Conservation (phyloP, 2,329 filamentous ascomycete genomes). For the Penicillium corylophilum region DNA sequence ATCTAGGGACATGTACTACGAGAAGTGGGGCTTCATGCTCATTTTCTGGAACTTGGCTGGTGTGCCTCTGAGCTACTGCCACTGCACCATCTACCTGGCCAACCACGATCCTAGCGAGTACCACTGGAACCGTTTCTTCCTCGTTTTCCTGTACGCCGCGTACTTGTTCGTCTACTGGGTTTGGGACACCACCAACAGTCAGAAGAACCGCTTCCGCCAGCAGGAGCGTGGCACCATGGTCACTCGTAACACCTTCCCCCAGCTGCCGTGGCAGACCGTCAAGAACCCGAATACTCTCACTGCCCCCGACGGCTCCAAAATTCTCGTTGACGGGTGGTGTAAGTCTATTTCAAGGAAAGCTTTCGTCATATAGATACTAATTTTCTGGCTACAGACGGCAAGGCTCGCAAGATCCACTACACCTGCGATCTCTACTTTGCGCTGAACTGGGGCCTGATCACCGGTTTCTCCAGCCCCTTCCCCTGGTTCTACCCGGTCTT, state of each 20-base stretch:
- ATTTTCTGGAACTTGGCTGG: constrained; percentile 97
- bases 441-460: constrained; percentile 75
- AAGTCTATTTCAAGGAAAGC: constrained; percentile 33
- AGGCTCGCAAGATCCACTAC: constrained; percentile 79
- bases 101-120: constrained; percentile 78
- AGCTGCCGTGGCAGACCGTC: constrained; percentile 83
- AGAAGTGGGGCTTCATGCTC: constrained; percentile 97
- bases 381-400: constrained; percentile 52
- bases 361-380: constrained; percentile 8
- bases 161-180: constrained; percentile 86
- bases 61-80: constrained; percentile 87
- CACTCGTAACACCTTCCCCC: constrained; percentile 78
- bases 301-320: constrained; percentile 69
- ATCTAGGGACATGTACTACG: constrained; percentile 86
- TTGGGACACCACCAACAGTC: constrained; percentile 88
- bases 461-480: constrained; percentile 76
- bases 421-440: constrained; percentile 78
- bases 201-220: constrained; percentile 89
- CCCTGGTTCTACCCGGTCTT: constrained; percentile 89
- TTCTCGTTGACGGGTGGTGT: constrained; percentile 84
- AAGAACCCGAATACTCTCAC: constrained; percentile 77
- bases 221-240: constrained; percentile 69
- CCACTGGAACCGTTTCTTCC: constrained; percentile 68
- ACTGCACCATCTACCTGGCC: constrained; percentile 86
- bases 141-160: constrained; percentile 63